Evolutionary conservation across 2,329 filamentous ascomycete genomes (phyloP), one percentile per base, ranked within the genome.

Genomic region (Trichoderma cornu-damae): DNA sequence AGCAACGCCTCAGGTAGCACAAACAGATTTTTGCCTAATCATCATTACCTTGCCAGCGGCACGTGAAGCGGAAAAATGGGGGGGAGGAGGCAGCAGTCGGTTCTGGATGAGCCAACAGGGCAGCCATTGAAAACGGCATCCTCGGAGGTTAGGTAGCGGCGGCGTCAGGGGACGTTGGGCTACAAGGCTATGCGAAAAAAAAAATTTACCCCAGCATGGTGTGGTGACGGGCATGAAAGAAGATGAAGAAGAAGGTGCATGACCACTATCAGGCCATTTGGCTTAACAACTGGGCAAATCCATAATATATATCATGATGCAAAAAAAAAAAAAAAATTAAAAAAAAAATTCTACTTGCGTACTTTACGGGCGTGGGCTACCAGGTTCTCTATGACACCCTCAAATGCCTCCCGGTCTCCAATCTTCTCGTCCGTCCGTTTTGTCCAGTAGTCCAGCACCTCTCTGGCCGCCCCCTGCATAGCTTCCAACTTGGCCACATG

Each of bases 381-480:
- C 63, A 97, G 73, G 71, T 96, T 96, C 74, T 96, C 93, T 79
- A 97, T 96, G 14, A 97, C 93, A 0, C 90, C 91, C 70, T 97
- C 93, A 70, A 96, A 94, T 2, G 91, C 90, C 69, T 96, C 93
- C 64, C 94, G 87, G 69, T 97, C 93, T 38, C 89, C 89, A 62
- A 96, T 76, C 66, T 93, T 90, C 64, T 91, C 90, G 69, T 96
- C 92, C 53, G 88, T 87, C 65, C 86, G 79, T 75, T 89, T 89
- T 64, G 89, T 81, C 93, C 93, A 97, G 69, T 93, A 96, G 63
- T 90, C 88, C 52, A 96, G 76, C 37, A 92, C 85, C 59, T 89
- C 83, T 56, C 86, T 88, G 3, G 90, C 90, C 20, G 81, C 79
- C n/a, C 77, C 78, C 60, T 89, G 85, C 72, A 92, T 77, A 9